Evolutionary conservation across 73 alveolate species (phyloP).

Genomic region (Stentor roeselii): DNA sequence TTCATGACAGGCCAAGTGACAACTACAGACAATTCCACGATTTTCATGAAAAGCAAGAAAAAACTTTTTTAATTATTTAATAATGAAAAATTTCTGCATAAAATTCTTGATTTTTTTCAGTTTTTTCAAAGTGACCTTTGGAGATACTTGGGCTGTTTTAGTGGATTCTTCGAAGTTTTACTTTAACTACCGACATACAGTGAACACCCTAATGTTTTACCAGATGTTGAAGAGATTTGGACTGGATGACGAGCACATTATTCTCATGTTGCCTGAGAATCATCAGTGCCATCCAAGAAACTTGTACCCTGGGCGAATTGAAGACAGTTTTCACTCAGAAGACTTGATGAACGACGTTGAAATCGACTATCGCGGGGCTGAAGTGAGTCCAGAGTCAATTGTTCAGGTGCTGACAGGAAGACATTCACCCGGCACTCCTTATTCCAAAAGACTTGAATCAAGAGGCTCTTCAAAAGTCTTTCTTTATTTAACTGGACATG

Average conservation of each 20-base stretch:
- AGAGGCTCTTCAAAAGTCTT: constrained; percentile 64
- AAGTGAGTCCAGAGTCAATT: constrained; percentile 62
- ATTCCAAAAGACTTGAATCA: constrained; percentile 57
- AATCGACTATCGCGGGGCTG: constrained; percentile 71
- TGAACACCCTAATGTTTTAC: constrained; percentile 64
- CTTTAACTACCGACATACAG: constrained; percentile 85
- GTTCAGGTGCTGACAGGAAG: constrained; percentile 72
- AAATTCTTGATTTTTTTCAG: no score
- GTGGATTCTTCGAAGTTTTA: constrained; percentile 61
- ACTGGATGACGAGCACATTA: constrained; percentile 81
- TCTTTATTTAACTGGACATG: constrained; percentile 78
- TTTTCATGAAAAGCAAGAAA: no score
- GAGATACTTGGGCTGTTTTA: constrained; percentile 1
- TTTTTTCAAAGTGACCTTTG: background rate
- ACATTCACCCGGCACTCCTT: constrained; percentile 50
- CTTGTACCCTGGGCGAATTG: constrained; percentile 74
- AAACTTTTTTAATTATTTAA: no score
- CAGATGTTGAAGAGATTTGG: constrained; percentile 66
- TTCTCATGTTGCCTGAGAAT: constrained; percentile 74
- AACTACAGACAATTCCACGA: no score
- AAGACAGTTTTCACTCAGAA: constrained; percentile 46
- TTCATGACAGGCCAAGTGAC: background rate
- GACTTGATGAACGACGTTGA: constrained; percentile 62
- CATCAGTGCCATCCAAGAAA: constrained; percentile 86
- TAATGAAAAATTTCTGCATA: no score